Base-by-base conservation (phyloP, 345 rosid species). In the Hibiscus mutabilis region DNA sequence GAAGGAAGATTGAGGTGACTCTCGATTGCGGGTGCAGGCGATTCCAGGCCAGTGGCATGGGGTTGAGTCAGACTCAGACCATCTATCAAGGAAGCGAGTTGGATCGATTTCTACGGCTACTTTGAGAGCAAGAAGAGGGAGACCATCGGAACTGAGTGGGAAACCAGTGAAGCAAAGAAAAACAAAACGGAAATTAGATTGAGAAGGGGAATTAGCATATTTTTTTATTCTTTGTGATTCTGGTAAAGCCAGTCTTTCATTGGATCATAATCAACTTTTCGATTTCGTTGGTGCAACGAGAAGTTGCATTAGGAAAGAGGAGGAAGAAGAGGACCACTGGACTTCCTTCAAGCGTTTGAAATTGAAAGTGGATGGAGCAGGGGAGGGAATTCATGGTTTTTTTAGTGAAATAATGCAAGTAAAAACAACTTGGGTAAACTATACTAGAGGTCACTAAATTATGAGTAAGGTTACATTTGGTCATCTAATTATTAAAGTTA, bases 11-110 rank as follows among this genome's bases (percentile, higher is more conserved):
- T 1, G 93, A 83, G 47, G 87, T 81, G 80, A 94, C 97, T 46
- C 91, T 46, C 91, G 80, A 69, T 76, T 80, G 19, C 78, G 74
- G 35, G 77, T 71, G 81, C 98, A 94, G 72, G 59, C 70, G 80
- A 94, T 72, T 25, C 93, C 97, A 0, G 67, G 67, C 98, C 98
- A 94, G 79, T 79, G 91, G 71, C 98, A 94, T 0, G 98, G 98
- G 10, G 82, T 86, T 2, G 76, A 53, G 79, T 94, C 98, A 5
- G 87, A 83, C 24, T 89, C 95, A 1, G 84, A 78, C 98, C 98
- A 94, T 1, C 92, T 81, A 12, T 67, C 69, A 57, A 91, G 82
- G 13, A 79, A 66, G 16, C 78, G 78, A 67, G 92, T 78, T 37
- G 98, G 97, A 82, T 94, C 98, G 11, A 79, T n/a, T 0, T 74